Evolutionary conservation across 495 filamentous ascomycete genomes (phyloP), one percentile per base, ranked within the genome.

Genomic region (Podospora pseudopauciseta): DNA sequence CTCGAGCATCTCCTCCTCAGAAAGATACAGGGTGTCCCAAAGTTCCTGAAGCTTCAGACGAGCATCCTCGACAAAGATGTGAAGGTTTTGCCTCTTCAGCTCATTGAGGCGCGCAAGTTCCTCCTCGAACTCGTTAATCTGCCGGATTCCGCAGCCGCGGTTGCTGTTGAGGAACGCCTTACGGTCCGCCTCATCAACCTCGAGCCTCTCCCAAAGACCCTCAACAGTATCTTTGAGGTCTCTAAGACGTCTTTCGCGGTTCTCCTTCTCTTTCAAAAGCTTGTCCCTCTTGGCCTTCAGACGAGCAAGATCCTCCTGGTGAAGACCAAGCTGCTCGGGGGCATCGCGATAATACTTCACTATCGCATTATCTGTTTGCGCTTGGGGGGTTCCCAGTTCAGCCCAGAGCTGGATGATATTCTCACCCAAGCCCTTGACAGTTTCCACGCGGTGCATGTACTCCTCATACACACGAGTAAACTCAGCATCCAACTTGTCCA

Each of bases 1-100:
- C 67, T 97, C 93, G 65, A 97, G 84, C 91, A 97, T 97, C 77
- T 99, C 95, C 73, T 97, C 94, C 77, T 99, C 95, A 0, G 93
- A 97, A 75, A 93, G 92, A 79, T 93, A 98, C 4, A 99, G 81
- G 7, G 86, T 82, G 75, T 98, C 94, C 95, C 95, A 99, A 2
- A 99, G 86, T 72, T 95, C 94, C 74, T 96, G 93, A 13, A 99
- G 85, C 67, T 91, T 91, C 81, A 84, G 90, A 55, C 96, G 87
- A 19, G 94, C 91, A 81, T 97, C 94, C 73, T 97, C 94, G 26
- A 99, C 91, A 72, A 98, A 98, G 1, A 97, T 79, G 77, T 97
- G 93, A 63, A 99, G 81, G 71, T 98, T 97, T 75, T 98, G 92
- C 75, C 89, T 83, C 83, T 98, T 99, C 60, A 98, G 83, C 73